Base-by-base conservation (phyloP, 2,329 filamentous ascomycete genomes). In the Alternaria alternata region DNA sequence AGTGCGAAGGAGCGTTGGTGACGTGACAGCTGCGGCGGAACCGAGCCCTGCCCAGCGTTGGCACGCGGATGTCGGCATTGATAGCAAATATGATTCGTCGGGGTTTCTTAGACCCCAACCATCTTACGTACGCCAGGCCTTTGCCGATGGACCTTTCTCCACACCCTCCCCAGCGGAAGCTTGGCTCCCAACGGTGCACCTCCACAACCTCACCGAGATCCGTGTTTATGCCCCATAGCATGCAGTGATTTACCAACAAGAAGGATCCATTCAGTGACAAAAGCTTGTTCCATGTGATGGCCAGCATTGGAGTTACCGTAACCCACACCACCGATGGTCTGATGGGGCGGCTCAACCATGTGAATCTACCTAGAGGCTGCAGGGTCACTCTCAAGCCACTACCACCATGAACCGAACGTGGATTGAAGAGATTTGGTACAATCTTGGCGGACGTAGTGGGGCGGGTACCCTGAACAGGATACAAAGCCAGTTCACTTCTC, bases 101-200 rank as follows among this genome's bases (percentile, higher is more conserved):
- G 63, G 54, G 57, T 2, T 26, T 11, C 22, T 43, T 32, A 44
- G 36, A 47, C 36, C 44, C 42, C 38, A 41, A 52, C 48, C 36
- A 51, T 32, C 59, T 74, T 70, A 74, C 71, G 71, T 74, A 67
- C 65, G 71, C 70, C 71, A 48, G 60, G 67, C 57, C 52, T 63
- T 67, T 62, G 61, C 65, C 59, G 26, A 51, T 54, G 49, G 30
- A 41, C 47, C 8, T 20, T 38, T 51, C 55, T 66, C 66, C 65
- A 68, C 65, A 68, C 61, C 62, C 68, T 48, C 61, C 54, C 57
- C 62, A 52, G 68, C 65, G 66, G 70, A 63, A 60, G 48, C 71
- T 74, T 73, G 70, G 70, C 69, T 59, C 55, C 30, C 51, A 51
- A 59, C 54, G 38, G 52, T 43, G 36, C 38, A 36, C 38, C n/a